Percentiles rank a stretch among this genome's conserved stretches.
These are phyloP conservation scores for Fulvia fulva DNA, from an alignment of 2,329 filamentous ascomycete species.

Conservation along the genomic window DNA sequence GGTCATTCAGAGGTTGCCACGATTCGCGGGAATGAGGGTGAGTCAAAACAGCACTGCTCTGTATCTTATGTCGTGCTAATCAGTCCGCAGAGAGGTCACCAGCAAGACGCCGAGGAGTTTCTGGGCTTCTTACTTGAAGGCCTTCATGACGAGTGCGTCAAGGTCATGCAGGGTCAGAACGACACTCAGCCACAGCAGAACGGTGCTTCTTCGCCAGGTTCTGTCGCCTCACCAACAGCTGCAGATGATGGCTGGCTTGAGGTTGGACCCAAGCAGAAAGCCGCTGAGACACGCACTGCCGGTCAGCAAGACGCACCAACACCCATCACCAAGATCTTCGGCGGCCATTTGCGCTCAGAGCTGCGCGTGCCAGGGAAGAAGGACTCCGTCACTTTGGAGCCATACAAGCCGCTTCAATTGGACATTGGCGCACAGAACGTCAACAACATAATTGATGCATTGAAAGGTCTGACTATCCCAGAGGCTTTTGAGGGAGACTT, in stretches of 20 bases:
- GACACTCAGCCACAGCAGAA: constrained; percentile 27
- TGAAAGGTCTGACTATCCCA: constrained; percentile 76
- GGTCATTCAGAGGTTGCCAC: constrained; percentile 77
- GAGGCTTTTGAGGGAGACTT: constrained; percentile 86
- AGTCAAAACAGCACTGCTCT: constrained; percentile 34
- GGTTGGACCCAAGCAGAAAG: constrained; percentile 86
- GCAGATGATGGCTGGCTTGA: constrained; percentile 74
- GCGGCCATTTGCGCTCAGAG: constrained; percentile 84
- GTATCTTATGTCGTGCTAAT: not conserved
- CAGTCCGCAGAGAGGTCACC: constrained; percentile 69
- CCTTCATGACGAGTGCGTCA: constrained; percentile 85
- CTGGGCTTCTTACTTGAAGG: constrained; percentile 88
- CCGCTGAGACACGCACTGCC: constrained; percentile 80
- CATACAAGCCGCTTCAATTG: constrained; percentile 89
- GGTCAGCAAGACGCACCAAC: constrained; percentile 55
- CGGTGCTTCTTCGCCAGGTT: constrained; percentile 40
- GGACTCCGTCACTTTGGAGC: constrained; percentile 85
- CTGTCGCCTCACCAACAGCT: constrained; percentile 37
- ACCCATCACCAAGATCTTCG: constrained; percentile 91
- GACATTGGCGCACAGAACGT: constrained; percentile 87
- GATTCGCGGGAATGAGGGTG: constrained; percentile 90
- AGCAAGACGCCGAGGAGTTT: constrained; percentile 97
- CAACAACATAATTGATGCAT: constrained; percentile 84
- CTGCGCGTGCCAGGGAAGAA: constrained; percentile 82
- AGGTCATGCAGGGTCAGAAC: constrained; percentile 55